phyloP scores from a whole-genome alignment of 2,329 filamentous ascomycete species.

The Macrophomina tecta region DNA sequence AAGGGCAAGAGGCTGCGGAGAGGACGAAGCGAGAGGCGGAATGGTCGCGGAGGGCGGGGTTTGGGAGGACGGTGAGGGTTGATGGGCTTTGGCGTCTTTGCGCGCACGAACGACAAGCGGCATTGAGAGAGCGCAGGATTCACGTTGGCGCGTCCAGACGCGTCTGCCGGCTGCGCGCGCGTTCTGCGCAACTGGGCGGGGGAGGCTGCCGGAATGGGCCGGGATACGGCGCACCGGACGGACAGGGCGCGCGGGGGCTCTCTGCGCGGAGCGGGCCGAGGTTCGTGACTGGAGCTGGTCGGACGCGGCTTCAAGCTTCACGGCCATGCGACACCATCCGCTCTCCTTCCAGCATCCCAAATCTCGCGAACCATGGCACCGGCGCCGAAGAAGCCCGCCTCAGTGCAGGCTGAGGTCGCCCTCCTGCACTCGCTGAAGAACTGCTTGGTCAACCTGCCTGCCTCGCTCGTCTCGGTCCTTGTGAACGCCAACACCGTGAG shows the following conservation, averaged over 20 bases:
- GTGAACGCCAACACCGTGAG: conserved; percentile 89
- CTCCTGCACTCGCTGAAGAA: conserved; percentile 83
- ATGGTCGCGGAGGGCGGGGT: background rate
- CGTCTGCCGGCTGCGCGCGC: background rate
- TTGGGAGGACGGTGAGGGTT: conserved; percentile 1
- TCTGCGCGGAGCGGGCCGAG: conserved; percentile 29
- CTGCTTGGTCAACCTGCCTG: conserved; percentile 91
- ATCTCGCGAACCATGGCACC: conserved; percentile 38
- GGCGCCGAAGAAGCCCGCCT: conserved; percentile 35
- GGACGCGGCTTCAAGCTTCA: conserved; percentile 26
- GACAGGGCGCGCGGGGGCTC: background rate
- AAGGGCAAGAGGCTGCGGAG: background rate
- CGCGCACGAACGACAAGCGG: conserved; percentile 17
- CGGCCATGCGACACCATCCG: conserved; percentile 25
- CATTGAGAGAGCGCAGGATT: background rate
- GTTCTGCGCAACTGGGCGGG: background rate
- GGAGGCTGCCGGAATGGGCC: background rate
- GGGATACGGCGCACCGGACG: background rate
- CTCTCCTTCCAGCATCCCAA: conserved; percentile 26
- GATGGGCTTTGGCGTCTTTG: conserved; percentile 15
- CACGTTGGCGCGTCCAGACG: conserved; percentile 20
- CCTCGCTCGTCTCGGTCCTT: conserved; percentile 81
- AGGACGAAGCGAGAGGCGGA: conserved; percentile 1
- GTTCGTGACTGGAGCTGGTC: conserved; percentile 29
- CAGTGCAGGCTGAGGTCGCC: conserved; percentile 79